Evolutionary conservation across 129 eudicot species (phyloP).

Genomic region (Pittosporum tobira): DNA sequence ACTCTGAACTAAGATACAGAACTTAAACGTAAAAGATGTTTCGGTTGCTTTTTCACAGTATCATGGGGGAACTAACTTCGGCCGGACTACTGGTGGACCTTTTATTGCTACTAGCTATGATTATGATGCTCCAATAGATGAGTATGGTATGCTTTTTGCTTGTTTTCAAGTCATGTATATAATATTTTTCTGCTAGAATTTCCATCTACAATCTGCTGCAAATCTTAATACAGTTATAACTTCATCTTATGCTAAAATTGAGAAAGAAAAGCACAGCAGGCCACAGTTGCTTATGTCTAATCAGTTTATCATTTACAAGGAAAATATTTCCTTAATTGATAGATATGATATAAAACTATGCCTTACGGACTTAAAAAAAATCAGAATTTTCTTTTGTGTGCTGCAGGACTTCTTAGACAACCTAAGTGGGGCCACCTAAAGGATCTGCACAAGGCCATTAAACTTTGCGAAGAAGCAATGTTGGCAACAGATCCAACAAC

Average conservation of each 20-base stretch:
- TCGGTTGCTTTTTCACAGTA: slow-evolving; percentile 36
- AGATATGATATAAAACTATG: background rate
- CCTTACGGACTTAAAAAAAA: background rate
- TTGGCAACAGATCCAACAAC: slow-evolving; percentile 72
- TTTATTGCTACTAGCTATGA: slow-evolving; percentile 65
- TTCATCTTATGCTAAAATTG: background rate
- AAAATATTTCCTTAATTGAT: background rate
- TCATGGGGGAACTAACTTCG: slow-evolving; percentile 95
- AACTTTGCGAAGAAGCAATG: slow-evolving; percentile 87
- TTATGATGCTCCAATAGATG: too few species aligned
- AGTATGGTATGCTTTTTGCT: slow-evolving; percentile 56
- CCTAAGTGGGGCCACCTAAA: slow-evolving; percentile 94
- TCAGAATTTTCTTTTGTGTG: background rate
- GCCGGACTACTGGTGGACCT: slow-evolving; percentile 70
- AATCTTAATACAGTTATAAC: background rate
- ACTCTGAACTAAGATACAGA: background rate
- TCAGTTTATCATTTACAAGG: background rate
- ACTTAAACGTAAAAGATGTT: background rate
- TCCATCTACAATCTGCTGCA: background rate
- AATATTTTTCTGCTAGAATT: too few species aligned
- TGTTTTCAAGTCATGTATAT: too few species aligned
- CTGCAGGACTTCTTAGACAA: slow-evolving; percentile 72
- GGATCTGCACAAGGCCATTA: slow-evolving; percentile 85
- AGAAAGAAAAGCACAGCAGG: background rate
- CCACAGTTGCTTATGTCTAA: background rate